Evolutionary conservation across 1,284 basidiomycete species (phyloP).

Genomic region (Irpex sp.): DNA sequence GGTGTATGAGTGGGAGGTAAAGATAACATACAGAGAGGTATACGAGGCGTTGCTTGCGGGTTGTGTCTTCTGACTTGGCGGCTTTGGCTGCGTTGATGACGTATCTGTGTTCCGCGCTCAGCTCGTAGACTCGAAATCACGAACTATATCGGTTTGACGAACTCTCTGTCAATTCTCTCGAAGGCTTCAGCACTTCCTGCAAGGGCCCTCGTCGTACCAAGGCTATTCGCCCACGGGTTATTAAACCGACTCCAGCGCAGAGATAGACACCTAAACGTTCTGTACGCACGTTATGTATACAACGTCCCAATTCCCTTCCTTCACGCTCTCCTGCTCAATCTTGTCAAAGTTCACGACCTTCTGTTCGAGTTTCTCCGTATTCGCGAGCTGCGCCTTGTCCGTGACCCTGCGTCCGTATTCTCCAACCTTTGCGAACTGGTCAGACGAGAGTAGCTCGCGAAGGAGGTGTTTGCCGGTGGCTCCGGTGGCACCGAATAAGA

Average conservation of each 20-base stretch:
- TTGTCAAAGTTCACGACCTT: slow-evolving; percentile 64
- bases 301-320: slow-evolving; percentile 58
- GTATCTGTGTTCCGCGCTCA: slow-evolving; percentile 40
- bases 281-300: slow-evolving; percentile 47
- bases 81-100: slow-evolving; percentile 65
- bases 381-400: slow-evolving; percentile 28
- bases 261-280: background rate
- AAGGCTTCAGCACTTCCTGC: slow-evolving; percentile 64
- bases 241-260: background rate
- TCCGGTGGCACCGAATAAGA: slow-evolving; percentile 66
- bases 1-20: background rate
- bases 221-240: slow-evolving; percentile 24
- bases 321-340: slow-evolving; percentile 43
- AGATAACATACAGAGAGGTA: slow-evolving; percentile 56
- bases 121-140: background rate
- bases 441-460: slow-evolving; percentile 47
- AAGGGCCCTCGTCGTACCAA: slow-evolving; percentile 57
- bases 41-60: slow-evolving; percentile 49
- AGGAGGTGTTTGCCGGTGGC: slow-evolving; percentile 54
- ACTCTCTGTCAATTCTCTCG: slow-evolving; percentile 74
- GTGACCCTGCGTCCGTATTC: slow-evolving; percentile 63
- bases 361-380: slow-evolving; percentile 49
- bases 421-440: slow-evolving; percentile 49
- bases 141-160: slow-evolving; percentile 5
- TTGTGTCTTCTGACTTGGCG: slow-evolving; percentile 44